Evolutionary conservation across 2,329 filamentous ascomycete species (phyloP).

Genomic region (Stemphylium beticola): DNA sequence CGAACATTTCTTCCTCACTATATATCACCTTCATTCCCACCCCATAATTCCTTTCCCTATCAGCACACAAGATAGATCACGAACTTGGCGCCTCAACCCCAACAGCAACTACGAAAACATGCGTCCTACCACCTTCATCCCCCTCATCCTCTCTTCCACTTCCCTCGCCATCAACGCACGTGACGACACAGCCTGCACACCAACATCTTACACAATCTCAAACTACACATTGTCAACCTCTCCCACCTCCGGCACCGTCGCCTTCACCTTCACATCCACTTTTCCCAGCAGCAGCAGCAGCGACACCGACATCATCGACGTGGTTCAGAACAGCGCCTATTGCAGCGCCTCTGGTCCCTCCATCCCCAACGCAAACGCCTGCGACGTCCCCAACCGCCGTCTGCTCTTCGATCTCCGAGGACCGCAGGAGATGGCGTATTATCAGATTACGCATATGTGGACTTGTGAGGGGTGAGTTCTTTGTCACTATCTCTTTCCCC

Average conservation of each 20-base stretch:
- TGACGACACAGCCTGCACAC: constrained; percentile 25
- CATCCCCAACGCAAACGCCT: constrained; percentile 31
- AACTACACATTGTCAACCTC: constrained; percentile 28
- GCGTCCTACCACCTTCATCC: constrained; percentile 15
- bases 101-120: constrained; percentile 3
- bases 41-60: not conserved
- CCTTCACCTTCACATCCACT: constrained; percentile 32
- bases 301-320: constrained; percentile 19
- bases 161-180: constrained; percentile 17
- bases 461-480: constrained; percentile 36
- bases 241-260: constrained; percentile 19
- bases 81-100: not conserved
- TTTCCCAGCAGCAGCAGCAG: constrained; percentile 13
- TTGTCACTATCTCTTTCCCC: not conserved
- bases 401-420: constrained; percentile 31
- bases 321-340: constrained; percentile 19
- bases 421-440: constrained; percentile 25
- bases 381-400: constrained; percentile 21
- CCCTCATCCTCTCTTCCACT: constrained; percentile 27
- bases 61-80: not conserved
- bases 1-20: too few species aligned
- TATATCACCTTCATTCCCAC: not conserved
- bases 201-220: constrained; percentile 34
- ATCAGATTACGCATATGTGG: constrained; percentile 39
- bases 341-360: constrained; percentile 25